Percentiles rank a stretch among this genome's conserved stretches.
These are phyloP conservation scores for Cystobasidium slooffiae DNA, from an alignment of 1,284 basidiomycete genomes.

Conservation along the genomic window DNA sequence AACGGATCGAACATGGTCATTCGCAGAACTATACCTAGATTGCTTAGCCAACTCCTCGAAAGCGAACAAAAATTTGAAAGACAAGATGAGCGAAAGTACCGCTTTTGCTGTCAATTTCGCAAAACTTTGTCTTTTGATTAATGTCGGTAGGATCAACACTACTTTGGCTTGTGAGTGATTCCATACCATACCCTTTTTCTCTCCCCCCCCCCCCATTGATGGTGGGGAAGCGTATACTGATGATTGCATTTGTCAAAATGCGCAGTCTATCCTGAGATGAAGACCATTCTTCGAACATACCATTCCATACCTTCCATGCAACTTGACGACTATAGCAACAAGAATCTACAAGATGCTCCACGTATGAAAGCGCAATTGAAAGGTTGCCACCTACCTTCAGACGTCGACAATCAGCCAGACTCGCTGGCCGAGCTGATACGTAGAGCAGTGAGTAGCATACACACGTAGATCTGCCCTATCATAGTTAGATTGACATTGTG, in stretches of 20 bases:
- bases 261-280: constrained; percentile 68
- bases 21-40: constrained; percentile 82
- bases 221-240: background rate
- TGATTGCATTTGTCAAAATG: background rate
- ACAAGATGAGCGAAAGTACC: constrained; percentile 78
- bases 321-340: constrained; percentile 64
- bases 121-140: constrained; percentile 80
- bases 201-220: constrained; percentile 15
- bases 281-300: constrained; percentile 77
- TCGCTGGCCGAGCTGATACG: constrained; percentile 68
- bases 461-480: constrained; percentile 25
- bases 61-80: constrained; percentile 83
- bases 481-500: constrained; percentile 53
- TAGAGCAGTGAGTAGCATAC: constrained; percentile 34
- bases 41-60: constrained; percentile 75
- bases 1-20: constrained; percentile 62
- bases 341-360: constrained; percentile 79
- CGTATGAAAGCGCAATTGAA: constrained; percentile 76
- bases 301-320: constrained; percentile 81
- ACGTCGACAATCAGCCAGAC: constrained; percentile 68
- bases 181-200: constrained; percentile 11
- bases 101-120: constrained; percentile 79
- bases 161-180: constrained; percentile 80
- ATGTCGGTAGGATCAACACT: constrained; percentile 90
- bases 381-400: constrained; percentile 73